Conservation (phyloP, 2,329 filamentous ascomycete species). For the Teratosphaeriaceae sp. region DNA sequence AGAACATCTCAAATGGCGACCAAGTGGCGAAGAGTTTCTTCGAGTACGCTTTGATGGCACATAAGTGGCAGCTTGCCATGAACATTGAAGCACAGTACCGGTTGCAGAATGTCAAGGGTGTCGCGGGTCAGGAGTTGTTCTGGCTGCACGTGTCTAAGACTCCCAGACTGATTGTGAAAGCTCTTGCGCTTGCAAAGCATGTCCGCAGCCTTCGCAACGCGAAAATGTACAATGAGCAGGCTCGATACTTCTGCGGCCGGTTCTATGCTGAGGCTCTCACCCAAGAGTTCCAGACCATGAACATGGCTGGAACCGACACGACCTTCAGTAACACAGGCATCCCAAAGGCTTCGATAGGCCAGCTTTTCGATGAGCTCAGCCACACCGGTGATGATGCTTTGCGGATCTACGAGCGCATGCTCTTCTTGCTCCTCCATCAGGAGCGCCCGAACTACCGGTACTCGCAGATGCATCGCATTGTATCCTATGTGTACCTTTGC, state of each 20-base stretch:
- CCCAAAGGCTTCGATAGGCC: conserved; percentile 8
- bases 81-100: conserved; percentile 10
- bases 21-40: conserved; percentile 18
- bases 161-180: conserved; percentile 13
- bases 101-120: background rate
- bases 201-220: conserved; percentile 5
- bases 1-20: conserved; percentile 17
- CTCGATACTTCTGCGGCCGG: conserved; percentile 7
- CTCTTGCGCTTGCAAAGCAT: conserved; percentile 9
- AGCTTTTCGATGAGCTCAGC: conserved; percentile 10
- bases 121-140: conserved; percentile 12
- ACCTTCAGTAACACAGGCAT: background rate
- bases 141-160: conserved; percentile 18
- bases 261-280: conserved; percentile 15
- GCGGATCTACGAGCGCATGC: conserved; percentile 10
- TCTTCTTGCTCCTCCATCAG: conserved; percentile 7
- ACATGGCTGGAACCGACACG: background rate
- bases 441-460: conserved; percentile 5
- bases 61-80: conserved; percentile 15
- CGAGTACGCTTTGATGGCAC: conserved; percentile 11
- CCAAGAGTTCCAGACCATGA: conserved; percentile 9
- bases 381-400: conserved; percentile 6
- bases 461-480: conserved; percentile 10
- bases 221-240: conserved; percentile 2
- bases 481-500: conserved; percentile 12